A percentile compares a stretch with the other conserved stretches of the same genome.
phyloP scores from a whole-genome alignment of 768 basidiomycete species.

The Suillus variegatus region DNA sequence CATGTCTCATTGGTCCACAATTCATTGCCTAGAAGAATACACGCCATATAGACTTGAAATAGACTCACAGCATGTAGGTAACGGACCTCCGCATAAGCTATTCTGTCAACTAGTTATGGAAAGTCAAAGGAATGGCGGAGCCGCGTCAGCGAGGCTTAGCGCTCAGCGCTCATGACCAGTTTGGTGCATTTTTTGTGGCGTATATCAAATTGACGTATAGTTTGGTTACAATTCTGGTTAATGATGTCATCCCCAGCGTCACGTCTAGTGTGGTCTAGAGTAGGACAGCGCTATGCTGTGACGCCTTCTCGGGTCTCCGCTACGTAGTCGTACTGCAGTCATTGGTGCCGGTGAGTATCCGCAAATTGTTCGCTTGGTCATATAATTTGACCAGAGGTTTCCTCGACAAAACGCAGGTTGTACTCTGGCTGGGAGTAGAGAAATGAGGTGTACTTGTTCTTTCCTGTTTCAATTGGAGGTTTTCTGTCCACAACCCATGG shows the following conservation, averaged over 20 bases:
- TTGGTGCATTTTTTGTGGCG: background rate
- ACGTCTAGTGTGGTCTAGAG: background rate
- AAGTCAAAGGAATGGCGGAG: background rate
- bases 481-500: background rate
- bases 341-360: background rate
- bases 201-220: background rate
- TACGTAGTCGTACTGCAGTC: background rate
- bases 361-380: background rate
- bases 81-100: background rate
- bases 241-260: background rate
- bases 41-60: background rate
- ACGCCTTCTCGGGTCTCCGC: background rate
- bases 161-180: background rate
- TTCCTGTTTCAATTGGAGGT: background rate
- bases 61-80: background rate
- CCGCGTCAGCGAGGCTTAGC: too few relatives aligned
- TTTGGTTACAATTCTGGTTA: background rate
- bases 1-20: background rate
- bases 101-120: background rate
- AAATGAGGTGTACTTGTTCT: background rate
- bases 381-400: background rate
- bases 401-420: background rate
- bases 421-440: background rate
- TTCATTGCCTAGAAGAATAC: background rate
- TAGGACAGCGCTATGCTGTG: too few relatives aligned